Evolutionary conservation across 257 asterid species (phyloP).

Genomic region (Leptodermis oblonga): DNA sequence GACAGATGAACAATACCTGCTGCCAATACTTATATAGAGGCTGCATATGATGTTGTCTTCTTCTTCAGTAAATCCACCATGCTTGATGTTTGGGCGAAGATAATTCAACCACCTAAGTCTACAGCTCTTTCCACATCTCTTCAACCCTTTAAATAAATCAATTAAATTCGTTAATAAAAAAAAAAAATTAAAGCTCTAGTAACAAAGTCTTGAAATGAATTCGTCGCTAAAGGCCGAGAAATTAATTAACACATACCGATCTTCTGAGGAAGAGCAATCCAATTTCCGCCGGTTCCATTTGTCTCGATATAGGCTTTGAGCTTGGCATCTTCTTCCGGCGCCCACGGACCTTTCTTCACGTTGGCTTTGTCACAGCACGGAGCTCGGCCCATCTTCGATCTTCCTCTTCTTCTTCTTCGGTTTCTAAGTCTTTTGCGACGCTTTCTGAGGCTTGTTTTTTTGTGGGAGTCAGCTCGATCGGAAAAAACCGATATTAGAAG

Average conservation of each 20-base stretch:
- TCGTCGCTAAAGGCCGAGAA: no score
- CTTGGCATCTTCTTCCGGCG: conserved; percentile 90
- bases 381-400: conserved; percentile 78
- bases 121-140: conserved; percentile 98
- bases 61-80: conserved; percentile 97
- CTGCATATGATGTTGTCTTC: conserved; percentile 92
- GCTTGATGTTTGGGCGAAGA: conserved; percentile 83
- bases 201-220: no score
- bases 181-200: background rate
- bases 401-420: background rate
- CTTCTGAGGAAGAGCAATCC: conserved; percentile 99
- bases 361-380: conserved; percentile 95
- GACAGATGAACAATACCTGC: conserved; percentile 90
- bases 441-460: background rate
- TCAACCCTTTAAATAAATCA: conserved; percentile 48
- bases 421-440: background rate
- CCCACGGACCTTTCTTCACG: conserved; percentile 96
- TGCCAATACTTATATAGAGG: conserved; percentile 96
- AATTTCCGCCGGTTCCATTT: conserved; percentile 78
- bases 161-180: background rate
- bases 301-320: conserved; percentile 81
- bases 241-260: conserved; percentile 65
- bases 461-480: background rate
- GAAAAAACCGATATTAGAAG: conserved; percentile 15
- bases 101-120: conserved; percentile 90